phyloP scores from a whole-genome alignment of 257 asterid species.

The Solanum paucissectum region DNA sequence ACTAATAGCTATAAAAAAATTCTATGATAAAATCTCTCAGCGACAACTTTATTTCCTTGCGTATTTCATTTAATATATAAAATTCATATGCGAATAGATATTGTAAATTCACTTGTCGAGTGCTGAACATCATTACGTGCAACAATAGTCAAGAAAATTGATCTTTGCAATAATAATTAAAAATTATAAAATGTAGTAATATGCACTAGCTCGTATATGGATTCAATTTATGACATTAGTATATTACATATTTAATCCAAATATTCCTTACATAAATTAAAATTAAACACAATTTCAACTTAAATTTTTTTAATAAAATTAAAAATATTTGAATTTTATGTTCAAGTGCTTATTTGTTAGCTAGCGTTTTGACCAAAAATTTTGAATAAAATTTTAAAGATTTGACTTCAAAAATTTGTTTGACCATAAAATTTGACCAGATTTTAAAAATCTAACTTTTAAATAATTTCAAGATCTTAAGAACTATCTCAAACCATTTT shows the following conservation, averaged over 20 bases:
- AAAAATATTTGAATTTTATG: background rate
- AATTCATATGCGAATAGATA: background rate
- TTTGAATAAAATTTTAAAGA: background rate
- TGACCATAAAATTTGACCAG: background rate
- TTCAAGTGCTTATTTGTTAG: background rate
- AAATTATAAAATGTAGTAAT: background rate
- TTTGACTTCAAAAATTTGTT: background rate
- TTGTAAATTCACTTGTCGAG: background rate
- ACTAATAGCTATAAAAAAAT: background rate
- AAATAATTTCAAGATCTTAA: background rate
- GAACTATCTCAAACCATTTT: background rate
- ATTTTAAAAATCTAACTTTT: background rate
- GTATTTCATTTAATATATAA: background rate
- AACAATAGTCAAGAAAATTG: background rate
- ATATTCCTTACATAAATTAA: background rate
- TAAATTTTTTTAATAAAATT: background rate
- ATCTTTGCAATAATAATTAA: background rate
- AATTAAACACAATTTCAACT: background rate
- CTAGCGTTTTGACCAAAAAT: background rate
- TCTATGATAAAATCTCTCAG: background rate
- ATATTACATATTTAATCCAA: background rate
- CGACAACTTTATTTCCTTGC: background rate
- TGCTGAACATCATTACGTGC: background rate
- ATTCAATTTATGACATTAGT: no score
- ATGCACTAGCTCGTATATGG: background rate